phyloP scores from a whole-genome alignment of 495 filamentous ascomycete genomes.

The Penicillium riverlandense region DNA sequence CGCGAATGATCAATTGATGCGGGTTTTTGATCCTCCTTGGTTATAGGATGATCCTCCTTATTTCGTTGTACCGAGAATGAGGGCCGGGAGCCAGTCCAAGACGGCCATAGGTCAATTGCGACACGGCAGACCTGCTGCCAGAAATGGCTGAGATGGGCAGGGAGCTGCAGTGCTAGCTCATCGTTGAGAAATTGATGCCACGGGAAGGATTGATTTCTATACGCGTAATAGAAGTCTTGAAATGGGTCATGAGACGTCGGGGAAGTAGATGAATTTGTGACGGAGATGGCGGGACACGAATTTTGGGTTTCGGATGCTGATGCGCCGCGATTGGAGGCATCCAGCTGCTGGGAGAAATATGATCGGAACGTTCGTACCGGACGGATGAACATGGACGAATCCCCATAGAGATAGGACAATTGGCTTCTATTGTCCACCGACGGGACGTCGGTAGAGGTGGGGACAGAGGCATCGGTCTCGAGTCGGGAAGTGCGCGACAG shows the following conservation, averaged over 20 bases:
- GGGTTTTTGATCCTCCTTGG: too few relatives aligned
- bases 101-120: conserved; percentile 6
- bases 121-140: conserved; percentile 33
- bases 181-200: background rate
- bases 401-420: conserved; percentile 10
- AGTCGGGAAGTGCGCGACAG: background rate
- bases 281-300: conserved; percentile 5
- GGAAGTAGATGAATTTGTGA: conserved; percentile 9
- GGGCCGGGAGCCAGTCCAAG: background rate
- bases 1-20: too few relatives aligned
- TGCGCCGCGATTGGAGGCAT: conserved; percentile 1
- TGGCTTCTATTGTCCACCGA: conserved; percentile 14
- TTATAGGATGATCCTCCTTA: too few relatives aligned
- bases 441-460: conserved; percentile 11
- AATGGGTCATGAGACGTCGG: conserved; percentile 5
- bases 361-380: conserved; percentile 29
- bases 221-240: too few relatives aligned
- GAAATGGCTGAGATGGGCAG: conserved; percentile 5
- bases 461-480: background rate
- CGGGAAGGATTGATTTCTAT: conserved; percentile 1
- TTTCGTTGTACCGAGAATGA: background rate
- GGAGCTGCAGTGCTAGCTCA: conserved; percentile 2
- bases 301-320: conserved; percentile 1
- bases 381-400: conserved; percentile 22
- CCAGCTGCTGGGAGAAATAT: conserved; percentile 23